Conservation (phyloP, 2,329 filamentous ascomycete genomes). For the Cladophialophora yegresii region DNA sequence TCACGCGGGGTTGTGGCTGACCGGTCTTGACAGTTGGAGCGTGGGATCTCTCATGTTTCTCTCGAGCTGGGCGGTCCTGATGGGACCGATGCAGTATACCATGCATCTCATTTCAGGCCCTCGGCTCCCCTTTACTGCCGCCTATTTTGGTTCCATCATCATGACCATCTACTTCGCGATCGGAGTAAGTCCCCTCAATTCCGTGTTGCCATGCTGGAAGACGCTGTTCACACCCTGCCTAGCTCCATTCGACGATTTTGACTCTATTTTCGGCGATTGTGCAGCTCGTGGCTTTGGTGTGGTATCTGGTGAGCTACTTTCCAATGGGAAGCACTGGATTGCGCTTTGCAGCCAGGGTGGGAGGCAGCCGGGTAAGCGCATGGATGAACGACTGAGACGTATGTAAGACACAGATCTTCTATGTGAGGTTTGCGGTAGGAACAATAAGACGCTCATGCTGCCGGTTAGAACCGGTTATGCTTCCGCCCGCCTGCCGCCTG, state of each 20-base stretch:
- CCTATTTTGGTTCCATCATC: slow-evolving; percentile 90
- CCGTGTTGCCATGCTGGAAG: slow-evolving; percentile 71
- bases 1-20: slow-evolving; percentile 33
- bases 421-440: not conserved
- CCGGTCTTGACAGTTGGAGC: slow-evolving; percentile 72
- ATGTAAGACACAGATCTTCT: slow-evolving; percentile 1
- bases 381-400: slow-evolving; percentile 55
- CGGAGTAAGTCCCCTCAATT: slow-evolving; percentile 70
- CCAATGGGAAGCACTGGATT: slow-evolving; percentile 92
- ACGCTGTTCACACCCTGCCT: slow-evolving; percentile 84
- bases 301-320: slow-evolving; percentile 97
- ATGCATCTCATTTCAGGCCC: slow-evolving; percentile 81
- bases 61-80: slow-evolving; percentile 87
- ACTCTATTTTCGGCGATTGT: slow-evolving; percentile 81
- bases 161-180: slow-evolving; percentile 90
- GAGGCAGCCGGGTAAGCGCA: slow-evolving; percentile 76
- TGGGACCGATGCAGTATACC: slow-evolving; percentile 82
- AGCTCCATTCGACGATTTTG: slow-evolving; percentile 82
- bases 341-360: slow-evolving; percentile 82
- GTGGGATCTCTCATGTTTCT: slow-evolving; percentile 89
- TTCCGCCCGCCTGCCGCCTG: not conserved
- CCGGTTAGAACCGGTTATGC: slow-evolving; percentile 12
- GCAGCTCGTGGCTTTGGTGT: slow-evolving; percentile 79
- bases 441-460: not conserved
- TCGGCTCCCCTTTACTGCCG: slow-evolving; percentile 86